Conservation (phyloP, 2,329 filamentous ascomycete species). For the Fusarium staphyleae region DNA sequence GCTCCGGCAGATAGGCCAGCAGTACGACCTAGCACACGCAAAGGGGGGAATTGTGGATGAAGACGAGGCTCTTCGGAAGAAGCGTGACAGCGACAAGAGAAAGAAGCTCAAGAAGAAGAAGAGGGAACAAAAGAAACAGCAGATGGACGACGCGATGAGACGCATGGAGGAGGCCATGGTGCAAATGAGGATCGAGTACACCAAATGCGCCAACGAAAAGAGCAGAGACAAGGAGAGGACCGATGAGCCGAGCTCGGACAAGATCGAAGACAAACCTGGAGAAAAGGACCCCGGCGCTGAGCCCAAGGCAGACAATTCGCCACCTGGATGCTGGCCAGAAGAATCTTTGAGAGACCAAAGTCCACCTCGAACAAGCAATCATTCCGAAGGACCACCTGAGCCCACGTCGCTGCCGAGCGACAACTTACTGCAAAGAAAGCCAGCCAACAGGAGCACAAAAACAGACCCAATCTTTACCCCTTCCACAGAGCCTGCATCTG, state of each 20-base stretch:
- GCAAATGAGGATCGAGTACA: conserved; percentile 38
- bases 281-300: conserved; percentile 16
- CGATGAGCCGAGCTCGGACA: conserved; percentile 5
- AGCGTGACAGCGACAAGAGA: conserved; percentile 38
- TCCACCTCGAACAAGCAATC: not conserved
- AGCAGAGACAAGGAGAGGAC: conserved; percentile 16
- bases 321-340: conserved; percentile 32
- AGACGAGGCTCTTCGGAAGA: conserved; percentile 49
- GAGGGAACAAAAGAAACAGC: conserved; percentile 36
- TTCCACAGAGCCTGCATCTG: conserved; percentile 18
- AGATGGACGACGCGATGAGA: conserved; percentile 39
- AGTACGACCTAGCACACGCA: conserved; percentile 67
- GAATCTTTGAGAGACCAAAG: conserved; percentile 24
- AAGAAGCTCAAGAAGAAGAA: conserved; percentile 37
- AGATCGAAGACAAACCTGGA: conserved; percentile 12
- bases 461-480: conserved; percentile 24
- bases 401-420: conserved; percentile 2
- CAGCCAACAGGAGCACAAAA: conserved; percentile 22
- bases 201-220: conserved; percentile 26
- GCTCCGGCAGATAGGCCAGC: conserved; percentile 64
- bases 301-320: conserved; percentile 13
- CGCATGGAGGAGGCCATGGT: conserved; percentile 38
- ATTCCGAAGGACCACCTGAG: conserved; percentile 1
- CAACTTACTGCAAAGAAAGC: conserved; percentile 9
- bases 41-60: conserved; percentile 63